Evolutionary conservation across 305 asterid genomes (phyloP).

Genomic region (Caryopteris hybrid): DNA sequence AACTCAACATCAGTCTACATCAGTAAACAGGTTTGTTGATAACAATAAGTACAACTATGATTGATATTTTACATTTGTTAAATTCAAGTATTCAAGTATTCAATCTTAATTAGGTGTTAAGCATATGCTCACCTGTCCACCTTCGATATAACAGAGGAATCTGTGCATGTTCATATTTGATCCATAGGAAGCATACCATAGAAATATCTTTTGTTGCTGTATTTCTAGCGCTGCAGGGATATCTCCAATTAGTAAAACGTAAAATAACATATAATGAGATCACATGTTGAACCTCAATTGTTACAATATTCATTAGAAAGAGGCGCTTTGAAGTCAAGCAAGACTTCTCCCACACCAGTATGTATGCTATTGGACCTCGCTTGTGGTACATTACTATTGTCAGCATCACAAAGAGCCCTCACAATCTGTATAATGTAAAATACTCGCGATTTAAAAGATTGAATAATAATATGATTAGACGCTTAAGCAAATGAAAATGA

Average conservation of each 20-base stretch:
- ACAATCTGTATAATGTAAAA: not conserved
- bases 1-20: not conserved
- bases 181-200: slow-evolving; percentile 19
- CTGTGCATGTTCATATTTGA: slow-evolving; percentile 11
- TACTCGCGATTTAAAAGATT: not conserved
- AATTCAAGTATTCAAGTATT: not conserved
- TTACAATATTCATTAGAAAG: slow-evolving; percentile 4
- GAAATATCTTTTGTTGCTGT: not conserved
- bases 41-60: not conserved
- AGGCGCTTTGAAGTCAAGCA: not conserved
- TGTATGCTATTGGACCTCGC: not conserved
- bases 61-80: not conserved
- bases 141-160: slow-evolving; percentile 13
- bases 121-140: not conserved
- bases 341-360: not conserved
- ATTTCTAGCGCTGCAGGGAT: not conserved
- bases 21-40: not conserved
- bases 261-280: not conserved
- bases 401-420: slow-evolving; percentile 4
- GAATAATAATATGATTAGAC: not conserved
- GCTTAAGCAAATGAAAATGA: not conserved
- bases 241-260: not conserved
- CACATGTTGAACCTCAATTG: not conserved
- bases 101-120: not conserved
- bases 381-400: not conserved